phyloP scores from a whole-genome alignment of 2,329 filamentous ascomycete species.

The Venturia effusa region DNA sequence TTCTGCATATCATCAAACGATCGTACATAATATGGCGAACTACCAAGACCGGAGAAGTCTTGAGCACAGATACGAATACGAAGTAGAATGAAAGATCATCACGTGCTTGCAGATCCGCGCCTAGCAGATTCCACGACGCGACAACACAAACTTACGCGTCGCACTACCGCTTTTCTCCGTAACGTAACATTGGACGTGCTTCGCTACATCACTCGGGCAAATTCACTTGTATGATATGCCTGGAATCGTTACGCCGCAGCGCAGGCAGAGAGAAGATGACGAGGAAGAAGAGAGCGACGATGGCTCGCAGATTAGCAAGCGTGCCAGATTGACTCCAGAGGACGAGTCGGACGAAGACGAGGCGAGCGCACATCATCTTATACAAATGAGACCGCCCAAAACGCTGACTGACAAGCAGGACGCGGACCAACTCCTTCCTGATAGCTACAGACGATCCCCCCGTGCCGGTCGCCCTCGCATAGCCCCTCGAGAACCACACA shows the following conservation, averaged over 20 bases:
- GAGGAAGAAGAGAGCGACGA: neutral
- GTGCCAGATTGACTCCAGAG: slow-evolving; percentile 3
- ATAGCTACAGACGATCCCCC: slow-evolving; percentile 8
- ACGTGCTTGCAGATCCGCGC: neutral
- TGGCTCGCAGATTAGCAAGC: slow-evolving; percentile 9
- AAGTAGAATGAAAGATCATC: too few species aligned
- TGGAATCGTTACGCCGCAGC: neutral
- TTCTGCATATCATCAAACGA: too few species aligned
- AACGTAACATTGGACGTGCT: neutral
- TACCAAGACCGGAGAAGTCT: too few species aligned
- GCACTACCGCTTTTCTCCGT: neutral
- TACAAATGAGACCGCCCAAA: neutral
- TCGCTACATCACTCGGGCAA: neutral
- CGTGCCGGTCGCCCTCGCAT: neutral
- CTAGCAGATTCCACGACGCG: neutral
- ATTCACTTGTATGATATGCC: neutral
- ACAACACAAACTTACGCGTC: neutral
- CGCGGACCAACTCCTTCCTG: slow-evolving; percentile 3
- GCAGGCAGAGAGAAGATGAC: neutral
- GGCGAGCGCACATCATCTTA: neutral
- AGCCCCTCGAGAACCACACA: slow-evolving; percentile 22
- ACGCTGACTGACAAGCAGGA: neutral
- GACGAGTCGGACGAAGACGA: neutral
- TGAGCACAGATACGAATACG: too few species aligned
- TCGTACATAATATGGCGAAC: too few species aligned